These are phyloP conservation scores for Hyaloperonospora arabidopsidis DNA, from an alignment of 352 stramenopile genomes.

Conservation along the genomic window DNA sequence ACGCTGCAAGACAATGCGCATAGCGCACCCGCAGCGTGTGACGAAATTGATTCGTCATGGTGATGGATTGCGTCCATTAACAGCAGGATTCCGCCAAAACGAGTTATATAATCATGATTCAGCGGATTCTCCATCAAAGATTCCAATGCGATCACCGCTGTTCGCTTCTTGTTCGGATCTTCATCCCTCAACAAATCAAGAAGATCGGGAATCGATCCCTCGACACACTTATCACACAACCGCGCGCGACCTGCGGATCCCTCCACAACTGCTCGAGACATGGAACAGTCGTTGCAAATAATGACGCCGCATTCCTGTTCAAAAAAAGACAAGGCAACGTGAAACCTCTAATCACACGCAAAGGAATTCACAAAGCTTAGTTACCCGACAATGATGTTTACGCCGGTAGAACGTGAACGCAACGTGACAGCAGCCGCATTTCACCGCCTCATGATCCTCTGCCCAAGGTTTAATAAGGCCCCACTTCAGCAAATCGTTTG, in stretches of 20 bases:
- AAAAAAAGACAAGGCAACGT: constrained; percentile 4
- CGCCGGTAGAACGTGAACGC: constrained; percentile 76
- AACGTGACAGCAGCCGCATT: constrained; percentile 67
- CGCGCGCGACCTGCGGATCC: constrained; percentile 67
- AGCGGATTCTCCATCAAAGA: constrained; percentile 76
- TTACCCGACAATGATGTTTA: constrained; percentile 79
- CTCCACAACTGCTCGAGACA: constrained; percentile 79
- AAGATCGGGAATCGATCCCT: constrained; percentile 65
- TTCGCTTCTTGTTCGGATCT: constrained; percentile 51
- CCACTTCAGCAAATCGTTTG: constrained; percentile 81
- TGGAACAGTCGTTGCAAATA: constrained; percentile 81
- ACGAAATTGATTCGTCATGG: constrained; percentile 53
- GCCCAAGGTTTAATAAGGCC: constrained; percentile 83
- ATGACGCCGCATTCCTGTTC: constrained; percentile 79
- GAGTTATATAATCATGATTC: constrained; percentile 82
- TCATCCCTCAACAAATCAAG: constrained; percentile 52
- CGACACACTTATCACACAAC: constrained; percentile 80
- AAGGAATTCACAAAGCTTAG: constrained; percentile 1
- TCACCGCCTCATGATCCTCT: constrained; percentile 74
- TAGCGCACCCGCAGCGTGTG: constrained; percentile 64
- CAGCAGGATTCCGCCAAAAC: constrained; percentile 58
- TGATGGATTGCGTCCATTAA: constrained; percentile 68
- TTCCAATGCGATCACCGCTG: constrained; percentile 66
- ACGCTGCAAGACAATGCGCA: constrained; percentile 74
- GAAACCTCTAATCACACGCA: constrained; percentile 1